These are phyloP conservation scores for Quercus berberidifolia DNA, from an alignment of 306 rosid species.

Conservation along the genomic window DNA sequence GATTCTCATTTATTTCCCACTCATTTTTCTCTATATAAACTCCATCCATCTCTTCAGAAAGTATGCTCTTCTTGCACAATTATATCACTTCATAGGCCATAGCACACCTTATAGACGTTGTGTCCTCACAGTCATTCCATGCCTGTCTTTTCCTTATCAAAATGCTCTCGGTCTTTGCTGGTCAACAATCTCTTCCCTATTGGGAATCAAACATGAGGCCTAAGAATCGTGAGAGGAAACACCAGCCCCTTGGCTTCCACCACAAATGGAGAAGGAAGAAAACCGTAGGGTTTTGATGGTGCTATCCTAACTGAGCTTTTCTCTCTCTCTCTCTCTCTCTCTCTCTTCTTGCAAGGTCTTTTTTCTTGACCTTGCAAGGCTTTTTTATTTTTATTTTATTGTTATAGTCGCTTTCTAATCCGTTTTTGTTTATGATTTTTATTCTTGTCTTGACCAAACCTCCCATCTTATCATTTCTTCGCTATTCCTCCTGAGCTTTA, in stretches of 20 bases:
- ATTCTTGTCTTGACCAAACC: neutral
- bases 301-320: conserved; percentile 70
- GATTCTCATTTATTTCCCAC: conserved; percentile 12
- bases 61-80: conserved; percentile 31
- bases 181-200: conserved; percentile 22
- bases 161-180: conserved; percentile 25
- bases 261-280: conserved; percentile 7
- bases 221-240: neutral
- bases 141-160: conserved; percentile 34
- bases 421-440: accelerated
- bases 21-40: conserved; percentile 32
- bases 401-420: accelerated
- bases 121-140: neutral
- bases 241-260: conserved; percentile 13
- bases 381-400: neutral
- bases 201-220: neutral
- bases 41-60: conserved; percentile 27
- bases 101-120: neutral
- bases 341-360: neutral
- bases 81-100: conserved; percentile 37
- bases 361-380: conserved; percentile 95
- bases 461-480: neutral
- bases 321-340: accelerated
- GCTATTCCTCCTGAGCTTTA: conserved; percentile 78
- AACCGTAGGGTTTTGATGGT: conserved; percentile 24